Evolutionary conservation across 345 rosid species (phyloP).

Genomic region (Balakata baccata): DNA sequence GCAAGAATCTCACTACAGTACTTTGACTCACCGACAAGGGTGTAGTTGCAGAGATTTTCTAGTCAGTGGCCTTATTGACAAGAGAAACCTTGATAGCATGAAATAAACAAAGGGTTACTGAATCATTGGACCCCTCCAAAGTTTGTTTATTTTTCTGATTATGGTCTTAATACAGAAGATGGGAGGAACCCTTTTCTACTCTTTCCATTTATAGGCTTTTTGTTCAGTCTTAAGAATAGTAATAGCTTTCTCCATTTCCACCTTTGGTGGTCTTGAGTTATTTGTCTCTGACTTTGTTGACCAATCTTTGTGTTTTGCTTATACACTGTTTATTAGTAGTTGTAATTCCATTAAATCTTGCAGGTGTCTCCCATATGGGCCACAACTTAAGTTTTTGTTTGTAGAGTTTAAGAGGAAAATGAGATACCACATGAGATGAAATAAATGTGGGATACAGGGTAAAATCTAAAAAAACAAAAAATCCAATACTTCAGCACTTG

Average conservation of each 20-base stretch:
- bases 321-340: not conserved
- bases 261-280: not conserved
- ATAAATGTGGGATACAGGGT: no score
- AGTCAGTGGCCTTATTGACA: not conserved
- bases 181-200: not conserved
- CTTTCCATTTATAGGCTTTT: not conserved
- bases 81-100: conserved; percentile 13
- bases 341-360: not conserved
- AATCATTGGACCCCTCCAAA: conserved; percentile 9
- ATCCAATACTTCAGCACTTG: no score
- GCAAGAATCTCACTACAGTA: not conserved
- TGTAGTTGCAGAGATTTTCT: conserved; percentile 9
- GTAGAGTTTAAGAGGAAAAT: not conserved
- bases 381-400: not conserved
- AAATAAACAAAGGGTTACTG: not conserved
- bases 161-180: not conserved
- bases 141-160: not conserved
- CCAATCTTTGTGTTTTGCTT: not conserved
- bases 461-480: no score
- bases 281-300: conserved; percentile 1
- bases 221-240: not conserved
- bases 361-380: not conserved
- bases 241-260: not conserved
- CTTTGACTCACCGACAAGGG: conserved; percentile 13
- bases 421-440: no score